Evolutionary conservation across 768 basidiomycete genomes (phyloP).

Genomic region (Pleurotus tuber-regium): DNA sequence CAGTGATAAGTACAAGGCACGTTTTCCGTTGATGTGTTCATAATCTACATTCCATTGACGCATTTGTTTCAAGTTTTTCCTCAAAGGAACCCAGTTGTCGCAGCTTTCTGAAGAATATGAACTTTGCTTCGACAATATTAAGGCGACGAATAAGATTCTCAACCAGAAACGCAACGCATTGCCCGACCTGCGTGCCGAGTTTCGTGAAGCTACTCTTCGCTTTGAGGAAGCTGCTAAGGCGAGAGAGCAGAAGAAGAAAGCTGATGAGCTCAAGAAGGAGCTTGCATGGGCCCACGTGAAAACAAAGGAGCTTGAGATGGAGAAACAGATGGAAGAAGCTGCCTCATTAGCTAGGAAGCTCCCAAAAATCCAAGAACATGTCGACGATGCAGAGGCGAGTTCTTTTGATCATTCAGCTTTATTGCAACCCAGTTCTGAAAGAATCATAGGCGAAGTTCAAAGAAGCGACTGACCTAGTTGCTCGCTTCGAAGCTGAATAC

Average conservation of each 20-base stretch:
- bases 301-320: conserved; percentile 58
- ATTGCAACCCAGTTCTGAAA: neutral
- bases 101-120: conserved; percentile 89
- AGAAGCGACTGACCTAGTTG: conserved; percentile 28
- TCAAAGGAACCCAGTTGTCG: conserved; percentile 87
- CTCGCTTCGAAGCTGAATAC: conserved; percentile 27
- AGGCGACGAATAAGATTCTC: conserved; percentile 62
- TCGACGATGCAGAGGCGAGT: conserved; percentile 34
- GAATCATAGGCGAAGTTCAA: conserved; percentile 27
- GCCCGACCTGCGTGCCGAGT: conserved; percentile 66
- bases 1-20: conserved; percentile 85
- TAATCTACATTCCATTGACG: neutral
- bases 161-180: conserved; percentile 72
- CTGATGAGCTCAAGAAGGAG: conserved; percentile 72
- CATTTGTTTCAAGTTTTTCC: conserved; percentile 69
- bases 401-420: neutral
- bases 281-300: conserved; percentile 86
- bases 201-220: conserved; percentile 54
- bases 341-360: conserved; percentile 32
- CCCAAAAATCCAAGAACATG: conserved; percentile 34
- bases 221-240: conserved; percentile 76
- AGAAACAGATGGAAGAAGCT: conserved; percentile 31
- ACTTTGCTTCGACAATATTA: conserved; percentile 68
- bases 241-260: conserved; percentile 63
- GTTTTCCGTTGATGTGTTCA: conserved; percentile 14